phyloP scores from a whole-genome alignment of 2,329 filamentous ascomycete genomes.

The Aspergillus ibericus region DNA sequence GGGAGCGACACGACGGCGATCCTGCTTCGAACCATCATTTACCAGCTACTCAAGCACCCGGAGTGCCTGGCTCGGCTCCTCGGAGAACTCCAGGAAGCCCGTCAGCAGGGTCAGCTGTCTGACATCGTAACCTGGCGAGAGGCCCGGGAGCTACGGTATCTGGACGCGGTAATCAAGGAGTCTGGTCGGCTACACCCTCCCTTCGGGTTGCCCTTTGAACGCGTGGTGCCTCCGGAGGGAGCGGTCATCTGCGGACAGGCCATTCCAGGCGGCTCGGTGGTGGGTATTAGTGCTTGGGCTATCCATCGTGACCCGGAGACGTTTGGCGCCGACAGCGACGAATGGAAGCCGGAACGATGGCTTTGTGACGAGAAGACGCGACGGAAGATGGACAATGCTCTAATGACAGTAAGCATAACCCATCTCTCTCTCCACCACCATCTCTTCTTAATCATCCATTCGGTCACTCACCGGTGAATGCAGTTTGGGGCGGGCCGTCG shows the following conservation, averaged over 20 bases:
- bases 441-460: too few species aligned
- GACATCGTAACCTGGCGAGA: constrained; percentile 65
- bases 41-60: constrained; percentile 67
- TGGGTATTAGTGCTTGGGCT: constrained; percentile 69
- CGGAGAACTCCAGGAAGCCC: constrained; percentile 61
- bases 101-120: constrained; percentile 53
- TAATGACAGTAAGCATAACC: constrained; percentile 1
- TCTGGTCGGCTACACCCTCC: constrained; percentile 74
- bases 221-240: constrained; percentile 70
- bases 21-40: constrained; percentile 67
- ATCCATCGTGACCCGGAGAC: constrained; percentile 67
- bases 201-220: constrained; percentile 69
- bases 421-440: neutral
- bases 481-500: constrained; percentile 12
- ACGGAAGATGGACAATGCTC: constrained; percentile 4
- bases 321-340: constrained; percentile 67
- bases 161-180: constrained; percentile 77
- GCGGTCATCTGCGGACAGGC: constrained; percentile 1
- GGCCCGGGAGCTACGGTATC: constrained; percentile 66
- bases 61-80: constrained; percentile 32
- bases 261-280: constrained; percentile 9
- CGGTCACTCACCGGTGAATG: neutral
- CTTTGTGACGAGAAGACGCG: neutral
- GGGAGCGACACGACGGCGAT: constrained; percentile 79
- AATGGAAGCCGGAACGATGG: constrained; percentile 37